Evolutionary conservation across 2,329 filamentous ascomycete species (phyloP).

Genomic region (Graphium sp.): DNA sequence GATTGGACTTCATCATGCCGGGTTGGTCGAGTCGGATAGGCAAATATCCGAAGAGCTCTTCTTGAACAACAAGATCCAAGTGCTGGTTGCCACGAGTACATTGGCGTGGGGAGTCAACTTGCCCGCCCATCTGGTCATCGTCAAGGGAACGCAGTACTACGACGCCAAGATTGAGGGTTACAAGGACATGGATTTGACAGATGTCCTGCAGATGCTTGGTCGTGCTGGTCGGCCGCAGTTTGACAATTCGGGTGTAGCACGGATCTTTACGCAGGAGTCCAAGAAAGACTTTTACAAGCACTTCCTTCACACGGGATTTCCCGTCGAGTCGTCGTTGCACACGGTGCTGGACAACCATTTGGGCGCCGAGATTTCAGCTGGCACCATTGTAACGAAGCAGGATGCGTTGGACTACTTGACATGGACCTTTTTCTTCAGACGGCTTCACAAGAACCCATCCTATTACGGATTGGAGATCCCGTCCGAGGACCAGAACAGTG

Average conservation of each 20-base stretch:
- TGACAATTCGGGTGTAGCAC: conserved; percentile 85
- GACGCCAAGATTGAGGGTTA: conserved; percentile 97
- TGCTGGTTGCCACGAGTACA: conserved; percentile 87
- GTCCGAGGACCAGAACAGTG: conserved; percentile 78
- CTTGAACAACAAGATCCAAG: conserved; percentile 94
- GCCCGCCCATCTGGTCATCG: conserved; percentile 89
- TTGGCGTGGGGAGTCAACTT: conserved; percentile 97
- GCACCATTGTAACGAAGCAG: conserved; percentile 85
- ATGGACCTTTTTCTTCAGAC: conserved; percentile 98
- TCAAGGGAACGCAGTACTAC: conserved; percentile 96
- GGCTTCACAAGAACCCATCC: conserved; percentile 93
- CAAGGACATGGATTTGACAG: conserved; percentile 96
- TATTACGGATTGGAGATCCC: conserved; percentile 95
- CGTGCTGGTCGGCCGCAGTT: conserved; percentile 93
- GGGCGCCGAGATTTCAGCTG: conserved; percentile 83
- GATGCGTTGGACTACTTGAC: conserved; percentile 95
- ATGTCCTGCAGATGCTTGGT: conserved; percentile 95
- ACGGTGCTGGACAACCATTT: conserved; percentile 96
- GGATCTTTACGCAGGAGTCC: conserved; percentile 91
- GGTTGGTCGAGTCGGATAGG: conserved; percentile 86
- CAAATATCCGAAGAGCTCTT: conserved; percentile 89
- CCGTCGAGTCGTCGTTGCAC: conserved; percentile 89
- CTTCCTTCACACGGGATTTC: conserved; percentile 94
- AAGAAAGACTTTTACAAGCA: conserved; percentile 99
- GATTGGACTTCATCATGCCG: conserved; percentile 92